phyloP scores from a whole-genome alignment of 495 filamentous ascomycete species.

The Trichoderma parareesei region DNA sequence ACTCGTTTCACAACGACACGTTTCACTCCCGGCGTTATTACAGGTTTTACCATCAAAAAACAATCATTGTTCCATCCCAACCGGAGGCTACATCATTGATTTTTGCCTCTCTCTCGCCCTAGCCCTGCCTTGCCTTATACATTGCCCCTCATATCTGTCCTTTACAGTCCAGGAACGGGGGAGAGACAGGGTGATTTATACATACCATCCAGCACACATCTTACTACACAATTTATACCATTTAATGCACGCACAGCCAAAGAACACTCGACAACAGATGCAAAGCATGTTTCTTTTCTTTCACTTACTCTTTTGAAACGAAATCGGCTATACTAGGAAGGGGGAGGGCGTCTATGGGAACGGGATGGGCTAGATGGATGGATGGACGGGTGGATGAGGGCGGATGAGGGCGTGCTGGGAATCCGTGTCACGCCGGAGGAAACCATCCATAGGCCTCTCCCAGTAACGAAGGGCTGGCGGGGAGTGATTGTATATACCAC shows the following conservation, averaged over 20 bases:
- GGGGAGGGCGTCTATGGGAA: not conserved
- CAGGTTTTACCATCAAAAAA: not conserved
- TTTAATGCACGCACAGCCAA: not conserved
- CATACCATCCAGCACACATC: not conserved
- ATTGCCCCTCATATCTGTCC: not conserved
- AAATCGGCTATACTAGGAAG: not conserved
- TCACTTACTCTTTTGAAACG: not conserved
- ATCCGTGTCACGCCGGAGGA: not conserved
- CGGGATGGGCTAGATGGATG: not conserved
- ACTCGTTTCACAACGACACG: not conserved
- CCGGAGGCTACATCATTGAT: not conserved
- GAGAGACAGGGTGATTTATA: not conserved
- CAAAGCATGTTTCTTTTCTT: constrained; percentile 5
- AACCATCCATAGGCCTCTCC: constrained; percentile 3
- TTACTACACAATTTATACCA: not conserved
- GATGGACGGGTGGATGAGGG: not conserved
- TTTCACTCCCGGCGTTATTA: not conserved
- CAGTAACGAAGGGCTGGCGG: not conserved
- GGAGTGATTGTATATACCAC: constrained; percentile 8
- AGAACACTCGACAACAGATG: not conserved
- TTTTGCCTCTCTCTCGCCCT: not conserved
- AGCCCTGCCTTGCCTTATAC: not conserved
- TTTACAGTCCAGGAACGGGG: not conserved
- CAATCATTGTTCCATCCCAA: not conserved
- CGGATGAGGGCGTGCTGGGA: not conserved